These are phyloP conservation scores for Suillus luteus DNA, from an alignment of 768 basidiomycete species.

Conservation along the genomic window DNA sequence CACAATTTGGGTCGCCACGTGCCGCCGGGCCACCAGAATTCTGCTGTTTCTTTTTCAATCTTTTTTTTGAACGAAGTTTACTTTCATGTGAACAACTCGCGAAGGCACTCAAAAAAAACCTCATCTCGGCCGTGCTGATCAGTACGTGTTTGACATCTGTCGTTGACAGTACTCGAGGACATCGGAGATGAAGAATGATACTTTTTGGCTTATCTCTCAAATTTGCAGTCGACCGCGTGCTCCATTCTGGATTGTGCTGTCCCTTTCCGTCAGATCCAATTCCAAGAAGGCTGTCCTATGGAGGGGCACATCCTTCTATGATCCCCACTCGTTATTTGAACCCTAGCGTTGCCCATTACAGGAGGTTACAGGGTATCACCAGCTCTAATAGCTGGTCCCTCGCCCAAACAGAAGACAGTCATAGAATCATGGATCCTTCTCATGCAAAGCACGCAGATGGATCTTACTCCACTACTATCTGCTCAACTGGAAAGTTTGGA, in stretches of 20 bases:
- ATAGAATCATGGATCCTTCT: neutral
- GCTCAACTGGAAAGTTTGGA: neutral
- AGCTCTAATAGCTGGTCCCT: slow-evolving; percentile 1
- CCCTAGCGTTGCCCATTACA: neutral
- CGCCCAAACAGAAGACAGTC: neutral
- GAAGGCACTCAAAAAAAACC: slow-evolving; percentile 1
- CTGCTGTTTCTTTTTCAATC: slow-evolving; percentile 1
- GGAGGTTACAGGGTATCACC: slow-evolving; percentile 1
- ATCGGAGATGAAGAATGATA: slow-evolving; percentile 3
- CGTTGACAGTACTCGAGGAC: neutral
- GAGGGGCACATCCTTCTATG: neutral
- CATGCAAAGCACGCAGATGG: neutral
- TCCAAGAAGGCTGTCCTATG: neutral
- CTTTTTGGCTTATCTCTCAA: slow-evolving; percentile 4
- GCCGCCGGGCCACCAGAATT: slow-evolving; percentile 20
- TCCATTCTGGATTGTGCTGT: neutral
- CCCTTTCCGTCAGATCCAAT: neutral
- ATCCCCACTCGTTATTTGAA: neutral
- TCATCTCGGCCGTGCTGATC: slow-evolving; percentile 5
- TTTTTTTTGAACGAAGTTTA: slow-evolving; percentile 5
- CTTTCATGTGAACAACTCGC: slow-evolving; percentile 8
- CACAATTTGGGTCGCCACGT: slow-evolving; percentile 33
- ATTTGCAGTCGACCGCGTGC: neutral
- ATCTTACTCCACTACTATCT: slow-evolving; percentile 4
- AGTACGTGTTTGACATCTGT: slow-evolving; percentile 7